Conservation (phyloP, 176 grass and related monocot genomes). For the Hyparrhenia diplandra region DNA sequence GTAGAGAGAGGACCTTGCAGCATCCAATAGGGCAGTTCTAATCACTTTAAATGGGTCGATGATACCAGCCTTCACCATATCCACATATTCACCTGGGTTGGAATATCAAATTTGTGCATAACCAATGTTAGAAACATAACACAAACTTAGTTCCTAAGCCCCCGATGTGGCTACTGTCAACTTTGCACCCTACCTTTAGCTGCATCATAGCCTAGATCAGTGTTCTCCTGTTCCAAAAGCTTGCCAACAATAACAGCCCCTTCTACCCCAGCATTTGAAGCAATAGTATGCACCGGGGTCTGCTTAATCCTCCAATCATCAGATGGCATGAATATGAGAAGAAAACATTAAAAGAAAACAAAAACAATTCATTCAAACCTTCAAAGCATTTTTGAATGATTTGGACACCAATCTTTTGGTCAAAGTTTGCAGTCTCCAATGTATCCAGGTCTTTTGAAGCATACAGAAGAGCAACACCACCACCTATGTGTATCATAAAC, state of each 20-base stretch:
- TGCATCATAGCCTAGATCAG: slow-evolving; percentile 82
- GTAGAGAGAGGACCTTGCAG: slow-evolving; percentile 43
- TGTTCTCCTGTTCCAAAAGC: slow-evolving; percentile 77
- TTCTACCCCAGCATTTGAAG: slow-evolving; percentile 71
- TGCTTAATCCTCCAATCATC: slow-evolving; percentile 33
- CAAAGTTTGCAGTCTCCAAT: slow-evolving; percentile 81
- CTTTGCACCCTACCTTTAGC: slow-evolving; percentile 50
- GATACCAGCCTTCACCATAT: slow-evolving; percentile 84
- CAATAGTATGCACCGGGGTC: slow-evolving; percentile 74
- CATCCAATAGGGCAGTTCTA: slow-evolving; percentile 72
- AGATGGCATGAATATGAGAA: background rate
- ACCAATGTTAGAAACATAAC: background rate
- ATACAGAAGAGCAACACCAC: slow-evolving; percentile 97
- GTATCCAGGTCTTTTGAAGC: slow-evolving; percentile 89
- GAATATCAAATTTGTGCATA: background rate
- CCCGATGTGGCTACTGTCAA: background rate
- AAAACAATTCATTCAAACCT: slow-evolving; percentile 17
- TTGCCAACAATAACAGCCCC: slow-evolving; percentile 72
- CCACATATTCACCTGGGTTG: slow-evolving; percentile 65
- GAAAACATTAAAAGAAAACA: background rate
- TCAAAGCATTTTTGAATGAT: slow-evolving; percentile 97
- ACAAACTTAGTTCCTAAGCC: background rate
- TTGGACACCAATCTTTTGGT: slow-evolving; percentile 94
- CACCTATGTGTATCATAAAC: slow-evolving; percentile 41
- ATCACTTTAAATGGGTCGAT: slow-evolving; percentile 86